These are phyloP conservation scores for Thymus mandschuricus DNA, from an alignment of 257 asterid genomes.

Conservation along the genomic window DNA sequence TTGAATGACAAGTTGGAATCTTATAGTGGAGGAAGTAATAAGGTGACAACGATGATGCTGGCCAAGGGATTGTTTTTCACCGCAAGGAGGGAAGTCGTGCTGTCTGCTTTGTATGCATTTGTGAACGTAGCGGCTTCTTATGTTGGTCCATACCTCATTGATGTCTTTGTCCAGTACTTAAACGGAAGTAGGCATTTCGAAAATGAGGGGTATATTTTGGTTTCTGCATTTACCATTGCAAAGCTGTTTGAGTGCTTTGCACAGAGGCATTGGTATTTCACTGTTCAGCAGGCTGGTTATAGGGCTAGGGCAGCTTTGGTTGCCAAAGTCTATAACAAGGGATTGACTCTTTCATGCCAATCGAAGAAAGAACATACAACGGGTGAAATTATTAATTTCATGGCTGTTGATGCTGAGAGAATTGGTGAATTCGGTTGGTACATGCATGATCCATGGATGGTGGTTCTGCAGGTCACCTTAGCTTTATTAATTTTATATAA, in stretches of 20 bases:
- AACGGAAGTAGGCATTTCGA: slow-evolving; percentile 51
- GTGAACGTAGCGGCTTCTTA: slow-evolving; percentile 56
- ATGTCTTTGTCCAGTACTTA: slow-evolving; percentile 73
- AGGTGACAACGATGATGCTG: slow-evolving; percentile 65
- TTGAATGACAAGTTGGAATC: slow-evolving; percentile 54
- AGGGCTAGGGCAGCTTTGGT: slow-evolving; percentile 86
- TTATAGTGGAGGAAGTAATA: slow-evolving; percentile 37
- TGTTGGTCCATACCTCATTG: slow-evolving; percentile 89
- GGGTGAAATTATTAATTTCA: slow-evolving; percentile 82
- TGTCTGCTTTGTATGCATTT: slow-evolving; percentile 59
- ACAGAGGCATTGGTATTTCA: slow-evolving; percentile 77
- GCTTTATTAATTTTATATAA: slow-evolving; percentile 68
- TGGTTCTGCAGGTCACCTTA: slow-evolving; percentile 60
- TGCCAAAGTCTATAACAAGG: slow-evolving; percentile 73
- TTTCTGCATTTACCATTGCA: slow-evolving; percentile 61
- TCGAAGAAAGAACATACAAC: slow-evolving; percentile 77
- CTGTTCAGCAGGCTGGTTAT: slow-evolving; percentile 80
- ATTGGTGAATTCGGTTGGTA: slow-evolving; percentile 88
- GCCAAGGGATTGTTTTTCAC: slow-evolving; percentile 69
- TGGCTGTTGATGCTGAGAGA: slow-evolving; percentile 93
- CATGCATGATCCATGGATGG: slow-evolving; percentile 88
- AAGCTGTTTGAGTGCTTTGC: slow-evolving; percentile 77
- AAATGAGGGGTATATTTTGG: slow-evolving; percentile 64
- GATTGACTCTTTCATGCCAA: slow-evolving; percentile 67
- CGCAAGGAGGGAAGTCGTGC: slow-evolving; percentile 53